Percentiles rank a stretch among this genome's conserved stretches.
Conservation (phyloP, 2,329 filamentous ascomycete genomes). For the Talaromyces rugulosus region DNA sequence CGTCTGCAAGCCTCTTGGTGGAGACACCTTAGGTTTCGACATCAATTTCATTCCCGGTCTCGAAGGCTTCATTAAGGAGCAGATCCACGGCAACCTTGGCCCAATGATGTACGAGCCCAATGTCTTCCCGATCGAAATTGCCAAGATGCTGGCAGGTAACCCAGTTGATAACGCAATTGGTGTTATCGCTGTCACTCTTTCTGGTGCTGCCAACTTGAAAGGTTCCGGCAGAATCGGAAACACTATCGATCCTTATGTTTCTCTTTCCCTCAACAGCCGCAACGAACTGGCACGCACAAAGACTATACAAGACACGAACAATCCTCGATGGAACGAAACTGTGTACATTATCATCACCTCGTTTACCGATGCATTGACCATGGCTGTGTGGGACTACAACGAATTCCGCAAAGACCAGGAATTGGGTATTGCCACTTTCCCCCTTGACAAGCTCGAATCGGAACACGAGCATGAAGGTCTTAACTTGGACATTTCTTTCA, state of each 20-base stretch:
- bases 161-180: conserved; percentile 94
- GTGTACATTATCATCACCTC: conserved; percentile 93
- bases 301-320: conserved; percentile 75
- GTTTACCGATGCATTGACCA: conserved; percentile 78
- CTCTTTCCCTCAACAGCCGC: conserved; percentile 79
- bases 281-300: conserved; percentile 83
- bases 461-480: conserved; percentile 77
- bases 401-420: conserved; percentile 96
- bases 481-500: conserved; percentile 75
- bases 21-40: conserved; percentile 92
- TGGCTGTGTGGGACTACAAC: conserved; percentile 88
- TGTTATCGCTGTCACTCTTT: conserved; percentile 84
- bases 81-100: conserved; percentile 87
- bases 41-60: conserved; percentile 98
- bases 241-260: conserved; percentile 84
- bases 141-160: conserved; percentile 93
- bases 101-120: conserved; percentile 99
- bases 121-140: conserved; percentile 96
- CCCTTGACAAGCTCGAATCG: conserved; percentile 75
- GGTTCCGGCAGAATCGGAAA: conserved; percentile 92
- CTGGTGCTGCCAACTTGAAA: conserved; percentile 88
- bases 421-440: conserved; percentile 79
- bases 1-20: conserved; percentile 94
- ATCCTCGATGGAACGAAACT: conserved; percentile 94
- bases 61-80: conserved; percentile 88